Evolutionary conservation across 2,329 filamentous ascomycete species (phyloP), one percentile per base, ranked within the genome.

Genomic region (Magnaporthiopsis rhizophila): DNA sequence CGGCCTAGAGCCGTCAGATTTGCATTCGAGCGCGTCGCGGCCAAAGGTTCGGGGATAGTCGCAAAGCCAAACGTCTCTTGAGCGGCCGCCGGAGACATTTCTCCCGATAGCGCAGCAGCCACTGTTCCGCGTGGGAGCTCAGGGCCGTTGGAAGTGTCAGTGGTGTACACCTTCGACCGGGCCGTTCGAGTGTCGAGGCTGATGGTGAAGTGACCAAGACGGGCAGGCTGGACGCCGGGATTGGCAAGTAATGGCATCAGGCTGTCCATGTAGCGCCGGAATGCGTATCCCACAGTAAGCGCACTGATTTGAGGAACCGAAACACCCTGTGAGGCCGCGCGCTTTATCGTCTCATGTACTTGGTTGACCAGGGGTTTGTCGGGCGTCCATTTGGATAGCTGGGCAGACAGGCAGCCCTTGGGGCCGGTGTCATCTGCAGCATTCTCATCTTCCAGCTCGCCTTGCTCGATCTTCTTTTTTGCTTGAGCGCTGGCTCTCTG

Each of bases 121-220:
- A 59, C 26, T 11, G 62, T 59, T 58, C 56, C 62, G 18, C 34
- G 62, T 9, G 53, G 30, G 26, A 63, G 36, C 34, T 15, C 28
- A 12, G 62, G 62, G 9, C 45, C 30, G 28, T 63, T 24, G 9
- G 36, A 56, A 24, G 34, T 21, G 45, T 62, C 34, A 4, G 61
- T 45, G 18, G 36, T 28, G 21, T 56, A 62, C 45, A 62, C 61
- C 28, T 53, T 50, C 12, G 45, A 62, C 24, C 61, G 34, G 13
- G 61, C 45, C 12, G 26, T 53, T n/a, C 61, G 28, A 12, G 21
- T 62, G 21, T 62, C 61, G 21, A 53, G 61, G 50, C 67, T 71
- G 30, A 80, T 72, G 64, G 76, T 73, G 36, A 80, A 75, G 26
- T 77, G 74, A 36, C 72, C 68, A 56, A 81, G 69, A 62, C 79